Evolutionary conservation across 2,329 filamentous ascomycete species (phyloP).

Genomic region (Trichoderma endophyticum): DNA sequence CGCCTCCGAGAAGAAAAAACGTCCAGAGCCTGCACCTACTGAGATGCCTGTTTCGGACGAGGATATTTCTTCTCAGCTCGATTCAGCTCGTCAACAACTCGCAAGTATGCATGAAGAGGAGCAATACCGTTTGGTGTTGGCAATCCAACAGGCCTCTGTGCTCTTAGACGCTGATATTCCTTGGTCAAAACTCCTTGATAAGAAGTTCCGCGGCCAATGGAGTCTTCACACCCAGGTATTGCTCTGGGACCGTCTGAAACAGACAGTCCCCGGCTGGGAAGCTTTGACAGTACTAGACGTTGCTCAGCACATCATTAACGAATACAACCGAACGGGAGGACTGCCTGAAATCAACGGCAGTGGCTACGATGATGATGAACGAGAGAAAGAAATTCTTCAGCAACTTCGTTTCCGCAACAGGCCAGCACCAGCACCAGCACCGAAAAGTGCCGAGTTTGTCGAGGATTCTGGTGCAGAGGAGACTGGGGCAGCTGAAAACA

Average conservation of each 20-base stretch:
- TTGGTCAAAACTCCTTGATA: slow-evolving; percentile 46
- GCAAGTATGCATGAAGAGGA: slow-evolving; percentile 42
- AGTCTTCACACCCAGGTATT: slow-evolving; percentile 37
- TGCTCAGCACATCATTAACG: slow-evolving; percentile 35
- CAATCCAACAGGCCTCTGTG: slow-evolving; percentile 42
- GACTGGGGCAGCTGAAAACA: not conserved
- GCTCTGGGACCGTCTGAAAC: slow-evolving; percentile 39
- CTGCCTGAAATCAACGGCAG: slow-evolving; percentile 34
- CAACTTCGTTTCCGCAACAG: slow-evolving; percentile 21
- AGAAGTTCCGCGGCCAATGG: slow-evolving; percentile 39
- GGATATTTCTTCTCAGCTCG: slow-evolving; percentile 40
- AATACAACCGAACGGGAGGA: slow-evolving; percentile 33
- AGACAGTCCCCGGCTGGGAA: slow-evolving; percentile 33
- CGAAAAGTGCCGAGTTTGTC: slow-evolving; percentile 31
- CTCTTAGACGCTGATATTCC: slow-evolving; percentile 46
- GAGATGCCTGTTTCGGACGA: slow-evolving; percentile 27
- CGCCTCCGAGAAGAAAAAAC: not conserved
- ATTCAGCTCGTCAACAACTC: slow-evolving; percentile 43
- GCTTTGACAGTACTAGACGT: slow-evolving; percentile 34
- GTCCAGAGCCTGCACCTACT: not conserved
- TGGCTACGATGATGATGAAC: slow-evolving; percentile 31
- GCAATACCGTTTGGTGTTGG: slow-evolving; percentile 42
- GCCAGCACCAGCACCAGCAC: not conserved
- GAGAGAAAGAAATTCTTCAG: slow-evolving; percentile 32
- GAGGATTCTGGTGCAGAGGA: slow-evolving; percentile 31